Conservation (phyloP, 2,329 filamentous ascomycete genomes). For the Dothideomycetes sp. region DNA sequence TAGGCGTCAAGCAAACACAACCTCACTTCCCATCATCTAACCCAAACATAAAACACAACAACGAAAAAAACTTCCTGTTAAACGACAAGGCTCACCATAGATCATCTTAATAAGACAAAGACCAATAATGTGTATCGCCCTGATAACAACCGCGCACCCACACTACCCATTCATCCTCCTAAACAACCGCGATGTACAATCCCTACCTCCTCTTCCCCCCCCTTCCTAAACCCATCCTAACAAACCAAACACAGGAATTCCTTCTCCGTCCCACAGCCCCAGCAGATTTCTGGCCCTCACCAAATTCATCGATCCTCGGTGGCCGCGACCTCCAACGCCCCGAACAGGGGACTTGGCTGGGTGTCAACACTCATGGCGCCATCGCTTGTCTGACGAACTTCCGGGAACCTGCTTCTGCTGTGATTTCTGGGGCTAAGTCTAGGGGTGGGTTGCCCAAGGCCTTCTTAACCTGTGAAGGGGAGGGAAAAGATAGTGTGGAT, state of each 20-base stretch:
- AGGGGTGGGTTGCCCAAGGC: constrained; percentile 52
- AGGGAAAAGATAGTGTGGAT: constrained; percentile 34
- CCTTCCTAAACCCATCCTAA: not conserved
- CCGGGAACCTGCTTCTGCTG: constrained; percentile 39
- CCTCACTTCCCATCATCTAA: no score
- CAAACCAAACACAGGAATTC: constrained; percentile 42
- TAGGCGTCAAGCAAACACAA: no score
- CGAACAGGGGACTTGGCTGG: constrained; percentile 56
- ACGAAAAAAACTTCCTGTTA: no score
- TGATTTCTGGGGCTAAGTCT: constrained; percentile 38
- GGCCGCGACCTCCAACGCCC: constrained; percentile 53
- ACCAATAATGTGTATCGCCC: constrained; percentile 41
- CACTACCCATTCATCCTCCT: constrained; percentile 42
- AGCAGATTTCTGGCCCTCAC: constrained; percentile 51
- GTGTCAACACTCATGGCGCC: constrained; percentile 51
- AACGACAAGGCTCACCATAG: no score
- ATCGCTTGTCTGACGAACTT: constrained; percentile 57
- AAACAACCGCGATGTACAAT: constrained; percentile 40
- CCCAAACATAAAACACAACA: no score
- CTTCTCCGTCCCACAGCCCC: constrained; percentile 51
- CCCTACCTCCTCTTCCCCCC: not conserved
- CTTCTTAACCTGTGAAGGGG: constrained; percentile 43
- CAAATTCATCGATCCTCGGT: constrained; percentile 47
- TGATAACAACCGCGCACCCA: constrained; percentile 40
- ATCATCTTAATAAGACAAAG: no score